Evolutionary conservation across 2,329 filamentous ascomycete species (phyloP).

Genomic region (Venturia asperata): DNA sequence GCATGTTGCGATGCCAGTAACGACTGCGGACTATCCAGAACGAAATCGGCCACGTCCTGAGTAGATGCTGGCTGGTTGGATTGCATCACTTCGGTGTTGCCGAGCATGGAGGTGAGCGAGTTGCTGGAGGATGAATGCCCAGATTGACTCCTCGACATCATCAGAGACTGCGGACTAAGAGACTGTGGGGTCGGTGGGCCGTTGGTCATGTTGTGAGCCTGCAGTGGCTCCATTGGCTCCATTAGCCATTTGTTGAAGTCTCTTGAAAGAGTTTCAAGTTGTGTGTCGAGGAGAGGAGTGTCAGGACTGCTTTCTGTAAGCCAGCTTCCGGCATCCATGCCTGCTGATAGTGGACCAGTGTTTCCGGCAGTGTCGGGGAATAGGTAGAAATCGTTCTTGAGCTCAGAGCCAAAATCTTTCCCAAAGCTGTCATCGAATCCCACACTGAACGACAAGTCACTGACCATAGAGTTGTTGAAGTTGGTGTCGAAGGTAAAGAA

Average conservation of each 20-base stretch:
- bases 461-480: neutral
- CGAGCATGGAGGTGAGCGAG: neutral
- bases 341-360: neutral
- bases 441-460: neutral
- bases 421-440: neutral
- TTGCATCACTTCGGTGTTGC: no score
- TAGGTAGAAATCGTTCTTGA: conserved; percentile 6
- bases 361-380: neutral
- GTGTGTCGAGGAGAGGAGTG: neutral
- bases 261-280: neutral
- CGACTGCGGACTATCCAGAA: neutral
- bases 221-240: conserved; percentile 1
- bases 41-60: neutral
- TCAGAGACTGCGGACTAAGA: conserved; percentile 7
- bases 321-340: conserved; percentile 1
- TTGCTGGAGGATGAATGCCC: conserved; percentile 1
- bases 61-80: neutral
- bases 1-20: neutral
- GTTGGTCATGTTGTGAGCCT: neutral
- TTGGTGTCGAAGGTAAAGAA: neutral
- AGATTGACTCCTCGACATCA: conserved; percentile 14
- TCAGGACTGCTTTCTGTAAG: conserved; percentile 8
- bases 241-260: conserved; percentile 6
- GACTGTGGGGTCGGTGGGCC: conserved; percentile 8
- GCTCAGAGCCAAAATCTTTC: conserved; percentile 4